Evolutionary conservation across 768 basidiomycete genomes (phyloP).

Genomic region (Sutorius australiensis): DNA sequence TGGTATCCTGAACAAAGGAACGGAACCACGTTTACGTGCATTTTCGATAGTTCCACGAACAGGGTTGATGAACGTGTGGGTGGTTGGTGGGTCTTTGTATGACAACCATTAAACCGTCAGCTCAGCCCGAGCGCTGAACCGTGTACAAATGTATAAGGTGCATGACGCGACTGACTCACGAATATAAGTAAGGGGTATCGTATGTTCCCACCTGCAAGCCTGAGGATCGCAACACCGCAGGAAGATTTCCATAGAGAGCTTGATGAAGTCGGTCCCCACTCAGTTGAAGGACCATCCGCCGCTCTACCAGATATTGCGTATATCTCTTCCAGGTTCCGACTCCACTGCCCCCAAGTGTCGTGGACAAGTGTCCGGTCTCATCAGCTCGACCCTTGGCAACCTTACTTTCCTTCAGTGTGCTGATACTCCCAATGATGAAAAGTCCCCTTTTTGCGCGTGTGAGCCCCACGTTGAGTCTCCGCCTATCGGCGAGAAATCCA

Average conservation of each 20-base stretch:
- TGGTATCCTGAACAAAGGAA: not conserved
- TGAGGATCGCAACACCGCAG: conserved; percentile 7
- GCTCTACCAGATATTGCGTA: conserved; percentile 49
- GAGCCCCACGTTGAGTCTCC: conserved; percentile 86
- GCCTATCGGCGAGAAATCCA: conserved; percentile 84
- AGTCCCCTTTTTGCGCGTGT: conserved; percentile 86
- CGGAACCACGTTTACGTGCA: conserved; percentile 10
- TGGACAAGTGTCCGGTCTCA: conserved; percentile 9
- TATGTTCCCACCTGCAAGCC: conserved; percentile 6
- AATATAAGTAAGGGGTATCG: conserved; percentile 8
- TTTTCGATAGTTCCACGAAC: conserved; percentile 10
- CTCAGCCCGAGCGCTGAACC: not conserved
- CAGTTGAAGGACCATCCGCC: conserved; percentile 50
- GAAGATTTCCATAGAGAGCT: conserved; percentile 26
- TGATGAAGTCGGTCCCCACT: conserved; percentile 39
- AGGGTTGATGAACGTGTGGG: conserved; percentile 14
- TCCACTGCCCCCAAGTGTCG: conserved; percentile 37
- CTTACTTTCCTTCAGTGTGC: conserved; percentile 55
- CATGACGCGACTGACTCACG: conserved; percentile 1
- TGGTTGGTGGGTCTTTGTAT: not conserved
- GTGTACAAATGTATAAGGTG: not conserved
- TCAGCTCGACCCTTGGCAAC: conserved; percentile 21
- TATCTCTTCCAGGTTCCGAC: conserved; percentile 60
- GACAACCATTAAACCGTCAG: not conserved
- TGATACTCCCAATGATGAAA: conserved; percentile 72